Conservation (phyloP, 257 asterid genomes). For the Mentha longifolia region DNA sequence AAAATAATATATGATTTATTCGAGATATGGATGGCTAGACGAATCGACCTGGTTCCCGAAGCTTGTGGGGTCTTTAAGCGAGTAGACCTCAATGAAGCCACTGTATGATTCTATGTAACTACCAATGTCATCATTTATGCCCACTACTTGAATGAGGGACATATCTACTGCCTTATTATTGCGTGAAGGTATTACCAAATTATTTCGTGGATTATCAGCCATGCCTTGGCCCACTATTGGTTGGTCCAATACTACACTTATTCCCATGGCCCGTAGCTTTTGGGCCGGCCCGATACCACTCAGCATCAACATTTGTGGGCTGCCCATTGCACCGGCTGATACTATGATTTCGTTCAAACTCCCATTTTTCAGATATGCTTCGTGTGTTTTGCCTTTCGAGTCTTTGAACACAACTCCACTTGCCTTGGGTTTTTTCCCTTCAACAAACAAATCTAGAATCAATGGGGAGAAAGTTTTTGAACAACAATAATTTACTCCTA, state of each 20-base stretch:
- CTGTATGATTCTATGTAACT: constrained; percentile 65
- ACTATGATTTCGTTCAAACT: constrained; percentile 52
- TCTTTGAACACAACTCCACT: constrained; percentile 62
- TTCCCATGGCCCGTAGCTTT: constrained; percentile 26
- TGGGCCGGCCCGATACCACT: constrained; percentile 67
- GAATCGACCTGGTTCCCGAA: constrained; percentile 49
- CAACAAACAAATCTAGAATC: background rate
- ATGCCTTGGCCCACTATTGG: constrained; percentile 78
- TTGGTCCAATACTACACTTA: constrained; percentile 39
- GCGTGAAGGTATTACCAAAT: constrained; percentile 16
- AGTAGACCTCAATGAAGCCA: constrained; percentile 40
- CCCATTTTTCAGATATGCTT: constrained; percentile 50
- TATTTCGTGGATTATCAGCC: constrained; percentile 80
- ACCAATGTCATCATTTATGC: constrained; percentile 51
- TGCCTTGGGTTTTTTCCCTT: constrained; percentile 55
- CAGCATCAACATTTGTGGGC: constrained; percentile 75
- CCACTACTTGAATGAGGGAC: constrained; percentile 64
- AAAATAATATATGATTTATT: no score
- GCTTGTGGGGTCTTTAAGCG: background rate
- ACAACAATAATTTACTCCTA: no score
- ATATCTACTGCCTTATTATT: constrained; percentile 51
- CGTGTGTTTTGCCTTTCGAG: constrained; percentile 48
- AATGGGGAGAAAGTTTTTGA: no score
- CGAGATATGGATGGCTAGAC: no score
- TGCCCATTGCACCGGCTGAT: constrained; percentile 80